A percentile compares a stretch with the other conserved stretches of the same genome.
Evolutionary conservation across 1,284 basidiomycete genomes (phyloP).

Genomic region (Heimioporus retisporus): DNA sequence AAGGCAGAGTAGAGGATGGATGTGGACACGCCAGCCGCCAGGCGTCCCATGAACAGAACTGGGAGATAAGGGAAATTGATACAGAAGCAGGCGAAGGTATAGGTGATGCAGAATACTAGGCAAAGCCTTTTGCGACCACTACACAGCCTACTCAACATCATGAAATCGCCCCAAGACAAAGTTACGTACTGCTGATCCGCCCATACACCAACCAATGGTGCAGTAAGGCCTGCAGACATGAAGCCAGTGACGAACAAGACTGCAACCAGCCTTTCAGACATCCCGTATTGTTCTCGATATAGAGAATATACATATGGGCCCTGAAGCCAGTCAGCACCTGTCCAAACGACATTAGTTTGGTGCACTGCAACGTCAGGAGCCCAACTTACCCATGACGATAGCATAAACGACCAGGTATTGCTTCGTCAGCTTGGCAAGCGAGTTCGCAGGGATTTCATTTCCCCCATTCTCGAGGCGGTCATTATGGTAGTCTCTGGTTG

Average conservation of each 20-base stretch:
- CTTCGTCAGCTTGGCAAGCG: conserved; percentile 54
- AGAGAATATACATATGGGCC: conserved; percentile 81
- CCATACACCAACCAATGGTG: conserved; percentile 79
- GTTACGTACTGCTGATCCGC: conserved; percentile 74
- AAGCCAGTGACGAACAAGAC: conserved; percentile 80
- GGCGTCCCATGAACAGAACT: conserved; percentile 67
- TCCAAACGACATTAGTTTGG: conserved; percentile 13
- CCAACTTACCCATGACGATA: conserved; percentile 72
- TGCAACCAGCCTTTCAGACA: conserved; percentile 72
- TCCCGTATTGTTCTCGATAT: conserved; percentile 74
- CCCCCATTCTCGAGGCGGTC: conserved; percentile 50
- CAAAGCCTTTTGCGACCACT: conserved; percentile 76
- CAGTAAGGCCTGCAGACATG: conserved; percentile 72
- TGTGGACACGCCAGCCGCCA: conserved; percentile 76
- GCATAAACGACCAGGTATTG: conserved; percentile 77
- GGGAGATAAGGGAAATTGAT: conserved; percentile 67
- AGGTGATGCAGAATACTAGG: conserved; percentile 74
- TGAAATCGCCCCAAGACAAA: not conserved
- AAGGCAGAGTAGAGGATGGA: conserved; percentile 82
- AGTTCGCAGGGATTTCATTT: conserved; percentile 28
- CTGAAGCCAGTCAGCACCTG: conserved; percentile 84
- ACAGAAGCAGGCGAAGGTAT: conserved; percentile 66
- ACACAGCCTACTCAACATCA: not conserved
- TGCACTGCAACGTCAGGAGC: not conserved
- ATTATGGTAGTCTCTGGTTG: conserved; percentile 36